Base-by-base conservation (phyloP, 345 rosid genomes). In the Adansonia digitata region DNA sequence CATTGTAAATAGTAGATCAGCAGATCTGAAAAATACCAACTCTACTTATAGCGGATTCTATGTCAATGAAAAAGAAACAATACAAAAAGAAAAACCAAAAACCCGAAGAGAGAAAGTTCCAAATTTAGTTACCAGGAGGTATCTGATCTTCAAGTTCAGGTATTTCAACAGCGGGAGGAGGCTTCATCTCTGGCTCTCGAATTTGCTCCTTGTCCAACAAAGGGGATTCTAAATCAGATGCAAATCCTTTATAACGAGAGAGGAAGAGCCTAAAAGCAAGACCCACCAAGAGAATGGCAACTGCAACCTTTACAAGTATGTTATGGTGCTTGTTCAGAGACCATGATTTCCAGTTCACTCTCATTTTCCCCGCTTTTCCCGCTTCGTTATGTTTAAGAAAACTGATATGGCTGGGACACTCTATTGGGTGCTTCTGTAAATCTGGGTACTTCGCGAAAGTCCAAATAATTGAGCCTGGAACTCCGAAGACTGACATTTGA, bases 191-290 rank as follows among this genome's bases (percentile, higher is more conserved):
- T 17, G 49, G 77, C 13, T 0, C 43, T 45, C 27, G 43, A 22
- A 46, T 61, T 20, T 65, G 49, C 48, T 74, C 72, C 73, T 62
- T 71, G 55, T 78, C 84, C n/a, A 48, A 65, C 48, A 81, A 35
- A 26, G 82, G 15, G 62, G 78, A 29, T n/a, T 76, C 85, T 5
- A 81, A 75, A 57, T 59, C 77, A 14, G 81, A 78, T 7, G 80
- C 66, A 61, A 86, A 81, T 62, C 75, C 87, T 26, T 80, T 12
- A 10, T 84, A 86, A 29, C 79, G 78, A 53, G 74, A 75, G 59
- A 81, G 78, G 79, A 92, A 78, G 63, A 92, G 82, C 77, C 86
- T 75, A 67, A 91, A 83, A 71, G 88, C 95, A 26, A 91, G 75
- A 85, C 88, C 88, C 49, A 81, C 35, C 29, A 92, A 74, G 35